Percentiles rank a stretch among this genome's conserved stretches.
phyloP scores from a whole-genome alignment of 2,329 filamentous ascomycete genomes.

The Fusarium pseudocircinatum region DNA sequence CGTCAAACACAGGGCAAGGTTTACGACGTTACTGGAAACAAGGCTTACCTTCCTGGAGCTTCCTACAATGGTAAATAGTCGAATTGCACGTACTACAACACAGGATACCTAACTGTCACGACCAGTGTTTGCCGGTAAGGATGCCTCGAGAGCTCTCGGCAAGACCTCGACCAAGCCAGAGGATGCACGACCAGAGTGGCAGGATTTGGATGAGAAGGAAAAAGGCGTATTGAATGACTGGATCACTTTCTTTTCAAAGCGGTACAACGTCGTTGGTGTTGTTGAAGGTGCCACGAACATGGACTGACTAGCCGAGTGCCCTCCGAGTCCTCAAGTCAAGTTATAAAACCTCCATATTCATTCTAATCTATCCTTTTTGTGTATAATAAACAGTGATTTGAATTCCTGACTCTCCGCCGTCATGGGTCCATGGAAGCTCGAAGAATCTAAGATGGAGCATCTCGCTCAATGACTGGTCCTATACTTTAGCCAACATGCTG shows the following conservation, averaged over 20 bases:
- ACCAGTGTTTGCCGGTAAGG: conserved; percentile 93
- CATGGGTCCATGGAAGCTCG: conserved; percentile 18
- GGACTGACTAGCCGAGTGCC: conserved; percentile 48
- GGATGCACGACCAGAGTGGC: conserved; percentile 85
- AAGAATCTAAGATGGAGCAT: background rate
- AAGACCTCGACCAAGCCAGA: conserved; percentile 86
- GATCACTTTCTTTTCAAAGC: conserved; percentile 95
- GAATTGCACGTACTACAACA: background rate
- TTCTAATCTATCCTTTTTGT: background rate
- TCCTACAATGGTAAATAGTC: conserved; percentile 78
- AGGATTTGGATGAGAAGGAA: conserved; percentile 84
- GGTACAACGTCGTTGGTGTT: conserved; percentile 88
- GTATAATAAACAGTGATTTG: background rate
- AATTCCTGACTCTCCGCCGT: conserved; percentile 33
- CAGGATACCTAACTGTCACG: conserved; percentile 5
- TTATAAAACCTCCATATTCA: conserved; percentile 23
- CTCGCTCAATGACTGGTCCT: background rate
- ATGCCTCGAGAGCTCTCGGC: conserved; percentile 90
- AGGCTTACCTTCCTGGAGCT: conserved; percentile 82
- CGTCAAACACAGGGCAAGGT: conserved; percentile 75
- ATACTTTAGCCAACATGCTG: background rate
- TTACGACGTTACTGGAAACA: conserved; percentile 93
- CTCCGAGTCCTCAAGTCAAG: conserved; percentile 32
- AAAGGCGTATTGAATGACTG: conserved; percentile 89
- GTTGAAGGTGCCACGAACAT: conserved; percentile 70